Conservation (phyloP, 768 basidiomycete species). For the Paxillus ammoniavirescens region DNA sequence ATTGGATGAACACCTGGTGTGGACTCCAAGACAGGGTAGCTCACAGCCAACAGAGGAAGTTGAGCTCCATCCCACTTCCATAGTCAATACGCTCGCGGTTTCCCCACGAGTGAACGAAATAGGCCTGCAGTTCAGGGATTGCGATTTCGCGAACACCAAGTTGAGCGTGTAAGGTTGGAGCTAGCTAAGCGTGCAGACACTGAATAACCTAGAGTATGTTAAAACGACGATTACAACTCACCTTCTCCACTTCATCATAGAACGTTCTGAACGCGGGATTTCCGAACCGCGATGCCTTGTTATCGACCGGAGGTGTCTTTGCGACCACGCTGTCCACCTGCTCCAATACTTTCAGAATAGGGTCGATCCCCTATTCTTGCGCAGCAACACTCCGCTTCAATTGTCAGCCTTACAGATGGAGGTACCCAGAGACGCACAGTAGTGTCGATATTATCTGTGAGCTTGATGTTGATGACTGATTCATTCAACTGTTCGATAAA, state of each 20-base stretch:
- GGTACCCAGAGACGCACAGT: slow-evolving; percentile 46
- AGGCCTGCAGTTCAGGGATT: slow-evolving; percentile 68
- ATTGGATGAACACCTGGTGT: background rate
- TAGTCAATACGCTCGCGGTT: slow-evolving; percentile 92
- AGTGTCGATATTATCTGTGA: slow-evolving; percentile 62
- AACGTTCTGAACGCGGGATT: slow-evolving; percentile 96
- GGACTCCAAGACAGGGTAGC: slow-evolving; percentile 25
- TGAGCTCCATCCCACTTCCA: slow-evolving; percentile 99
- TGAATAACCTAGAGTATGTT: background rate
- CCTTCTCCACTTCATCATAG: slow-evolving; percentile 78
- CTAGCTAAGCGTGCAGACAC: slow-evolving; percentile 36
- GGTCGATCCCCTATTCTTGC: slow-evolving; percentile 53
- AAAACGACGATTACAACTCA: slow-evolving; percentile 26
- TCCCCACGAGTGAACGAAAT: slow-evolving; percentile 90
- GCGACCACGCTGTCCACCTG: slow-evolving; percentile 63
- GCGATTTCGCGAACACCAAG: slow-evolving; percentile 57
- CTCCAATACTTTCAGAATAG: slow-evolving; percentile 64
- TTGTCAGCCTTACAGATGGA: background rate
- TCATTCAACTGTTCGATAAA: slow-evolving; percentile 79
- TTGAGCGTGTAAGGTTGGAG: slow-evolving; percentile 58
- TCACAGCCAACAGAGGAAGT: slow-evolving; percentile 96
- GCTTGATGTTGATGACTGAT: slow-evolving; percentile 70
- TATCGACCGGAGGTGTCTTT: slow-evolving; percentile 83
- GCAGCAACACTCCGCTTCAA: slow-evolving; percentile 2
- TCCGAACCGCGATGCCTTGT: slow-evolving; percentile 89